Base-by-base conservation (phyloP, 495 filamentous ascomycete genomes). In the Podospora fimiseda region DNA sequence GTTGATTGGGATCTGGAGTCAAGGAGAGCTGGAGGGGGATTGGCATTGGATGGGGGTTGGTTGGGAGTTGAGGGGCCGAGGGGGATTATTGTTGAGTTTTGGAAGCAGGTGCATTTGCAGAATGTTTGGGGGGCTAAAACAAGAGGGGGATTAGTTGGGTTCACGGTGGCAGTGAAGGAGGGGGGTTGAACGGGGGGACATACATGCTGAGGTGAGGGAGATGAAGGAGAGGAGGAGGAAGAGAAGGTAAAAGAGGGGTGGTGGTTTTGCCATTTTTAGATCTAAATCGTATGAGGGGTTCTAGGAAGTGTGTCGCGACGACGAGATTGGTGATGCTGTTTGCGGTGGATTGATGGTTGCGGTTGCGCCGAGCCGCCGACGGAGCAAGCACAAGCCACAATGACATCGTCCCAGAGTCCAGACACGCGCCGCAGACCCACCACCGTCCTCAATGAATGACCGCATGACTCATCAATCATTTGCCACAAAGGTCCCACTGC, bases 21-120 rank as follows among this genome's bases (percentile, higher is more conserved):
- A 41, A 53, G 52, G 36, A 36, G 9, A 16, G 51, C 21, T 24
- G 40, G 36, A 24, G 54, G 33, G 21, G 11, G 55, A 55, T 57
- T 60, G 53, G 51, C 64, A 48, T 53, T 60, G 50, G 61, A 70
- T 46, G 40, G 59, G 43, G 60, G 59, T 58, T 48, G 47, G 36
- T 18, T 21, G 23, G 1, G 62, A 51, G 52, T 63, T 50, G 59
- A 61, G 55, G 74, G 70, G 60, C 80, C 74, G 42, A 91, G 81
- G 13, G 80, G 71, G 64, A 98, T 95, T 55, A 97, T 90, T 51
- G 87, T 95, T 74, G 82, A 88, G 73, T 96, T 95, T 49, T 81
- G 80, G 74, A 87, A 86, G 73, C 93, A 97, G 51, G 87, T 95
- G 71, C 93, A 98, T 85, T 96, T 98, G 83, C 93, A 98, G 74